Evolutionary conservation across 176 grass and related monocot genomes (phyloP), one percentile per base, ranked within the genome.

Genomic region (Melocanna baccifera): DNA sequence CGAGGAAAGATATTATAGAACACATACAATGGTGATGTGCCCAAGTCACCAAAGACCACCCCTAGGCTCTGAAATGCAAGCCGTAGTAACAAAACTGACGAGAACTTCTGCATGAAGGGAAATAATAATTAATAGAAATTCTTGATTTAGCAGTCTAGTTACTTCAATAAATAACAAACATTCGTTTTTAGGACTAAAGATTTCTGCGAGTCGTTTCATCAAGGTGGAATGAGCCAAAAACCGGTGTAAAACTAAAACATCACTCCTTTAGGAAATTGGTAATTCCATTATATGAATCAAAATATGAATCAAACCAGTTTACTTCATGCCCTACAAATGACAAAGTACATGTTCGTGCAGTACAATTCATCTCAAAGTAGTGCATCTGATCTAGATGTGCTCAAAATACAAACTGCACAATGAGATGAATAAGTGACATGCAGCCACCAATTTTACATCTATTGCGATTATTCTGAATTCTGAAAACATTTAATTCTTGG

Each of bases 21-120:
- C 42, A 99, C 97, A 82, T 96, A 99, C 50, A 99, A 79, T 5
- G 97, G 97, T 48, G 93, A 96, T 48, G 97, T 99, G 5, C 91
- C 97, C 87, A 99, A 80, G 75, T 99, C 93, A 74, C 97, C 97
- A 87, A 99, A 99, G n/a, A 99, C 97, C 76, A 99, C 90, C 1
- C 97, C 97, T 37, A 99, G 93, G 83, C 97, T 99, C 81, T 99
- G 97, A 89, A 92, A 99, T 69, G 97, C 97, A 7, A 96, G 90
- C 74, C 93, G 84, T 32, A 93, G 37, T 46, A 99, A 30, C 66
- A 94, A 86, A 73, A 87, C 2, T 66, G 91, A 74, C 2, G 97
- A 96, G 28, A 96, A 92, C 66, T 96, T 96, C 97, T 99, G 89
- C 85, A 94, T 15, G 23, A 69, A 75, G 23, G 13, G 74, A 76